phyloP scores from a whole-genome alignment of 495 filamentous ascomycete species.

The Terfezia boudieri region DNA sequence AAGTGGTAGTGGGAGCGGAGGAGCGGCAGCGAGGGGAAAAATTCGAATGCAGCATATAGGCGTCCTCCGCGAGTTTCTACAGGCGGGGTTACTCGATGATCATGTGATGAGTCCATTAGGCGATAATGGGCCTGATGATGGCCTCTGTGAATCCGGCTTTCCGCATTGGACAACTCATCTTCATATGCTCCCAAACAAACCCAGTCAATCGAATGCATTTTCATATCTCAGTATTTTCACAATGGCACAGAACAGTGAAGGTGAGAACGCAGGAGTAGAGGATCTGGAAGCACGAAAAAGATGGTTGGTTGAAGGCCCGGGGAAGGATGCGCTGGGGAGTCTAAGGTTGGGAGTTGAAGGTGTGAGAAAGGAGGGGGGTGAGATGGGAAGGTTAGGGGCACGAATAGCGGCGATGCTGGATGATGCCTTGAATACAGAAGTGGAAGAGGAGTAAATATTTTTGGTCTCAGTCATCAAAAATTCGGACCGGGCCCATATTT shows the following conservation, averaged over 20 bases:
- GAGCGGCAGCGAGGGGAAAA: constrained; percentile 31
- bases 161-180: constrained; percentile 27
- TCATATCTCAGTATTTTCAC: constrained; percentile 19
- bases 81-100: constrained; percentile 31
- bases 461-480: too few species aligned
- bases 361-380: constrained; percentile 63
- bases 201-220: too few species aligned
- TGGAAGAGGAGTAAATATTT: too few species aligned
- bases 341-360: constrained; percentile 43
- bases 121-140: too few species aligned
- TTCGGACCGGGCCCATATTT: too few species aligned
- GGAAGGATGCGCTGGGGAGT: constrained; percentile 32
- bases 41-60: constrained; percentile 37
- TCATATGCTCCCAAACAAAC: too few species aligned
- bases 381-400: constrained; percentile 42
- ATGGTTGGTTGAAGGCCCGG: constrained; percentile 9
- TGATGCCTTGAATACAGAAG: constrained; percentile 11
- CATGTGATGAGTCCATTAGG: too few species aligned
- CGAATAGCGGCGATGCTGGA: constrained; percentile 29
- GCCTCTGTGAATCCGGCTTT: constrained; percentile 4
- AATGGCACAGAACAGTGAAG: constrained; percentile 29
- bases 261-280: constrained; percentile 6
- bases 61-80: constrained; percentile 30
- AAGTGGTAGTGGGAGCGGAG: constrained; percentile 24
- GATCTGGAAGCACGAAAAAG: constrained; percentile 16